Base-by-base conservation (phyloP, 805 yeast species). In the Candida golubevii region DNA sequence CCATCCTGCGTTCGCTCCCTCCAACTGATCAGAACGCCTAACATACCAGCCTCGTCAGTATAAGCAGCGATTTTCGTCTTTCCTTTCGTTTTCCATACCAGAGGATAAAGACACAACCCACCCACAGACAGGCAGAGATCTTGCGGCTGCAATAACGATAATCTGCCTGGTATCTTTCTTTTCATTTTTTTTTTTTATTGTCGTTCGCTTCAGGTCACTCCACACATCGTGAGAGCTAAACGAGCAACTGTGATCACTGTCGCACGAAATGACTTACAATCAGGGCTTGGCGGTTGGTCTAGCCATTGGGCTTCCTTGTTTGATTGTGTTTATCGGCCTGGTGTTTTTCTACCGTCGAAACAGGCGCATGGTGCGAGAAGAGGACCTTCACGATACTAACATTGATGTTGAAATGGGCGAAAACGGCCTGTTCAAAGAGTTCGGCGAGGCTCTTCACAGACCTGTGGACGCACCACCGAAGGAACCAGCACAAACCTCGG, bases 221-320 rank as follows among this genome's bases (percentile, higher is more conserved):
- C 6, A 29, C n/a, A 29, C 32, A 29, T 29, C 4, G 32, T 18
- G 23, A 18, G 14, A 6, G n/a, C n/a, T 5, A 18, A 18, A 18
- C 23, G 23, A 18, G 23, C 23, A 18, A 18, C 23, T 18, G 23
- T 18, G 23, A 6, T 11, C 23, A 18, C 23, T 18, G 23, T 18
- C 23, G 23, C 23, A 18, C 23, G 29, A 33, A 31, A 50, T 50
- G 54, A 50, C 36, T 26, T 50, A 50, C 30, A 49, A 50, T 38
- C 53, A 48, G 36, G 45, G 49, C 9, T 55, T 69, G 43, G 65
- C 74, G 7, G 73, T 70, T 12, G 75, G 75, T 3, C 56, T 71
- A 33, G 69, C 72, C 14, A 67, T 71, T 15, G 75, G 75, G 7
- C 53, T 69, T 15, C 75, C 75, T 4, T 55, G 67, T 28, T 57